phyloP scores from a whole-genome alignment of 345 rosid species.

The Eucalyptus pauciflora region DNA sequence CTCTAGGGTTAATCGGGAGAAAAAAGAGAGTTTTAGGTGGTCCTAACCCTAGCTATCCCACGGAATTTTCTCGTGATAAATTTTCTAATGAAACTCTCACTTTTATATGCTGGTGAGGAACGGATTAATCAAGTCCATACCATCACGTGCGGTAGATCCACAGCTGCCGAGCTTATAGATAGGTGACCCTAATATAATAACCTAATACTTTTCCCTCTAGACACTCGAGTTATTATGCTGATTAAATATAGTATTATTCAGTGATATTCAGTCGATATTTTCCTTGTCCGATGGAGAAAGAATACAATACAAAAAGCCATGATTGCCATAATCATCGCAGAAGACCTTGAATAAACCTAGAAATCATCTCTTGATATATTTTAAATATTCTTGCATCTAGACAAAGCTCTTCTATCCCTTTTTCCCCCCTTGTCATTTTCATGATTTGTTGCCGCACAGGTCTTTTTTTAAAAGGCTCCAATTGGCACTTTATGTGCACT shows the following conservation, averaged over 20 bases:
- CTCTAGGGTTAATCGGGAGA: neutral
- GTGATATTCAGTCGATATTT: neutral
- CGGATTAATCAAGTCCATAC: neutral
- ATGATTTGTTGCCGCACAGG: neutral
- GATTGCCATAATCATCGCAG: neutral
- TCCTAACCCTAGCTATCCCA: neutral
- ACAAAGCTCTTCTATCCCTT: neutral
- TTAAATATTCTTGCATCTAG: neutral
- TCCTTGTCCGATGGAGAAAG: neutral
- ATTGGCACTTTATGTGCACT: neutral
- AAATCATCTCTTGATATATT: neutral
- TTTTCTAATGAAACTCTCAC: neutral
- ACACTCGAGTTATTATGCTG: neutral
- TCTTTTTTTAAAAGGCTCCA: neutral
- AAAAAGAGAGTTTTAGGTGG: neutral
- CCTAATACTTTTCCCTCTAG: neutral
- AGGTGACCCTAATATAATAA: neutral
- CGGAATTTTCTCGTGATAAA: neutral
- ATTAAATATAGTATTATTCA: neutral
- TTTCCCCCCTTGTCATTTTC: neutral
- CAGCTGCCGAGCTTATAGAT: neutral
- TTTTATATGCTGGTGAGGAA: neutral
- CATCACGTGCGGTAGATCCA: neutral
- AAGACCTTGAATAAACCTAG: neutral
- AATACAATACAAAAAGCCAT: neutral